Conservation (phyloP, 768 basidiomycete species). For the Phanerochaete sordida region DNA sequence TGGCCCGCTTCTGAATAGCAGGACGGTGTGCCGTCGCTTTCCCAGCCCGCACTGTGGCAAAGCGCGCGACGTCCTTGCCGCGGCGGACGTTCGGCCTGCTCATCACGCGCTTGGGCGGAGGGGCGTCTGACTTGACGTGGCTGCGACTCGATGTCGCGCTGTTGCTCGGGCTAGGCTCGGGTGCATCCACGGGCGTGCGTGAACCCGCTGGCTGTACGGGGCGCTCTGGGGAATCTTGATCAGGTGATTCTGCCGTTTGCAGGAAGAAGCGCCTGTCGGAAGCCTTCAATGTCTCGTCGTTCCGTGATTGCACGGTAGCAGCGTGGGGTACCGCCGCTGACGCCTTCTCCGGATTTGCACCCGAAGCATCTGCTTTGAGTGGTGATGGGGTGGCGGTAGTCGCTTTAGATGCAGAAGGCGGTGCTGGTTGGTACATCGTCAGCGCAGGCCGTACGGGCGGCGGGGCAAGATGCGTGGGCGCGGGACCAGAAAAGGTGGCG, state of each 20-base stretch:
- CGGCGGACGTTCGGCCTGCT: conserved; percentile 24
- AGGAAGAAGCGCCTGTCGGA: conserved; percentile 44
- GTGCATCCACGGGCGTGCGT: conserved; percentile 20
- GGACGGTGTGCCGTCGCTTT: conserved; percentile 27
- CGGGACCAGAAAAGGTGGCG: conserved; percentile 18
- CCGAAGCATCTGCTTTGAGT: conserved; percentile 6
- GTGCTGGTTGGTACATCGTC: conserved; percentile 11
- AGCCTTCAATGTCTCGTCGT: conserved; percentile 30
- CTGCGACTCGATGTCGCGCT: conserved; percentile 31
- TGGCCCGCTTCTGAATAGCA: conserved; percentile 18
- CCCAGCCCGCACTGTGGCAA: conserved; percentile 1
- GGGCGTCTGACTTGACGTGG: conserved; percentile 23
- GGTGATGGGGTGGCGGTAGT: not conserved
- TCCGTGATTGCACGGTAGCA: conserved; percentile 3
- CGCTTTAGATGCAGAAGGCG: conserved; percentile 8
- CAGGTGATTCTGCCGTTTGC: conserved; percentile 37
- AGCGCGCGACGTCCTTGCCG: conserved; percentile 30
- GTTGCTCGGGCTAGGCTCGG: conserved; percentile 27
- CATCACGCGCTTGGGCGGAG: conserved; percentile 13
- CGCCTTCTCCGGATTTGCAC: conserved; percentile 5
- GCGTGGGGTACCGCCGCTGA: conserved; percentile 2
- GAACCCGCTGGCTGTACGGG: not conserved
- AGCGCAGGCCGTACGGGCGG: conserved; percentile 22
- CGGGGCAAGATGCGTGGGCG: conserved; percentile 28
- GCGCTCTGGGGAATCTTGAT: conserved; percentile 32